Base-by-base conservation (phyloP, 495 filamentous ascomycete species). In the Hamigera avellanea region DNA sequence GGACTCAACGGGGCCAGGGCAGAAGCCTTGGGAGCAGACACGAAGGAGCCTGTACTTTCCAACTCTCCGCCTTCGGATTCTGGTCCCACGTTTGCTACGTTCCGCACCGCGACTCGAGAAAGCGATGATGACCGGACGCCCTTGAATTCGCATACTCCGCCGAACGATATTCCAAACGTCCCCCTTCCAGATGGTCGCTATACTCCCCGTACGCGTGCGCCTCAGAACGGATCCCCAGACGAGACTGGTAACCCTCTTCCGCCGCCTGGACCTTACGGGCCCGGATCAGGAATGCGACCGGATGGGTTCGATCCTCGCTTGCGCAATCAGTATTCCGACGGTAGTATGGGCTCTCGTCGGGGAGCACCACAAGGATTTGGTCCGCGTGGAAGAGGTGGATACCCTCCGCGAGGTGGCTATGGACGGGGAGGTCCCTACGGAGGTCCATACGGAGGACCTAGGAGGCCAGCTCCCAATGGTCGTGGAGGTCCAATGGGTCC, bases 111-210 rank as follows among this genome's bases (percentile, higher is more conserved):
- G 16, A 80, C 78, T 39, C 70, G 73, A 8, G 69, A 59, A 25
- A 80, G 74, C 40, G 70, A 71, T 10, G 91, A 95, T 33, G 91
- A 95, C 52, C 70, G 76, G 19, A 77, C 81, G n/a, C 86, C 86
- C 0, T 58, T 96, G 17, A 95, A 89, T 23, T 65, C 75, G 0
- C 61, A 69, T 39, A 79, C 75, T 2, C 51, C 52, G 2, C 52
- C 55, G 14, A 53, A 50, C 19, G 64, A 62, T 28, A 32, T 43
- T 2, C 42, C 50, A 9, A 19, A 17, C 17, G 31, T 3, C 44
- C 12, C 9, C 41, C 25, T 51, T 10, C 48, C 51, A 19, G 52
- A 56, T 36, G 25, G 35, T 29, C 37, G 45, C 16, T 49, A 45
- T 35, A 35, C 44, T 23, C 35, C 43, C 26, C 34, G 38, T 30